phyloP scores from a whole-genome alignment of 2,329 filamentous ascomycete genomes.

The Fusarium piperis region DNA sequence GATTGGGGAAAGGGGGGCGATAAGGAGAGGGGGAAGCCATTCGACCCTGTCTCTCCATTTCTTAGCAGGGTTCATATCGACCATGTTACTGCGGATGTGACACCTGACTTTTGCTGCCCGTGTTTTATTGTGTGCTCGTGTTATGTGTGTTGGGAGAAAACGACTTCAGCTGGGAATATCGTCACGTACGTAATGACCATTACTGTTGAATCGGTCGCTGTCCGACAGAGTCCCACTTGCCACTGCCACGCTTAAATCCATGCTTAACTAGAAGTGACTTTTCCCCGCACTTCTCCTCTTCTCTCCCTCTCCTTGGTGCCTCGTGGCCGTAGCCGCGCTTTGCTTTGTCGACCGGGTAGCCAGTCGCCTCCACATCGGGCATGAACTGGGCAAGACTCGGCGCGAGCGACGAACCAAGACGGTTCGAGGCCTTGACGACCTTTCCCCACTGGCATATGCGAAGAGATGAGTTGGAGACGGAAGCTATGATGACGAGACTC shows the following conservation, averaged over 20 bases:
- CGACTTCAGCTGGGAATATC: background rate
- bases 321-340: background rate
- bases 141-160: background rate
- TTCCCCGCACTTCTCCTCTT: background rate
- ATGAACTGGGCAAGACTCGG: conserved; percentile 11
- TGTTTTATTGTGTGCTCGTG: background rate
- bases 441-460: background rate
- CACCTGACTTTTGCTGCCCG: background rate
- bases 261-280: conserved; percentile 12
- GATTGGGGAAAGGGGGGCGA: conserved; percentile 21
- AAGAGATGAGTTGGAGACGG: background rate
- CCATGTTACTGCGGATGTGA: background rate
- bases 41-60: conserved; percentile 1
- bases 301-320: background rate
- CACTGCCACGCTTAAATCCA: conserved; percentile 30
- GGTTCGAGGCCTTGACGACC: conserved; percentile 4
- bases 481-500: background rate
- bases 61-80: conserved; percentile 5
- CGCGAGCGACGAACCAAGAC: conserved; percentile 22
- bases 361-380: conserved; percentile 23
- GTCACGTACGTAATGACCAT: conserved; percentile 1
- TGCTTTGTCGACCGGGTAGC: background rate
- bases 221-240: conserved; percentile 4
- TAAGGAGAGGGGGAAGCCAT: background rate
- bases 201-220: conserved; percentile 14